Evolutionary conservation across 805 yeast species (phyloP).

Genomic region (Zygoascus tannicola): DNA sequence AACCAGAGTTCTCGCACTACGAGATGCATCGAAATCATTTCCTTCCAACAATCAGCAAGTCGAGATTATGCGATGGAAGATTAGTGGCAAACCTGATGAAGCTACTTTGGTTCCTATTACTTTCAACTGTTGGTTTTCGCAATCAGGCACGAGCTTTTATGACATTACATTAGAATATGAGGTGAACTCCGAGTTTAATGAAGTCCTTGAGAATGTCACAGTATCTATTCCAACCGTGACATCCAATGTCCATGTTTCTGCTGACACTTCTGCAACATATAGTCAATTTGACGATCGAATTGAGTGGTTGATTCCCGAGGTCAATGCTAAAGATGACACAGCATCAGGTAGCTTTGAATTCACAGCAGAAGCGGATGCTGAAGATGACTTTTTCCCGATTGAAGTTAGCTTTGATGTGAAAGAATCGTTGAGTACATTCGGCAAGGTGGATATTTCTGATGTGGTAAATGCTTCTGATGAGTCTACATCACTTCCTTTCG

Average conservation of each 20-base stretch:
- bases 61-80: constrained; percentile 91
- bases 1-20: constrained; percentile 54
- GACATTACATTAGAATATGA: constrained; percentile 88
- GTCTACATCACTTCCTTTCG: constrained; percentile 57
- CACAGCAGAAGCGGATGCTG: constrained; percentile 61
- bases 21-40: constrained; percentile 70
- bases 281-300: constrained; percentile 62
- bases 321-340: constrained; percentile 39
- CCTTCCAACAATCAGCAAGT: constrained; percentile 86
- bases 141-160: constrained; percentile 47
- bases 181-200: constrained; percentile 40
- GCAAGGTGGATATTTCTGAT: constrained; percentile 54
- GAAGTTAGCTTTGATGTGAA: constrained; percentile 52
- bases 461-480: constrained; percentile 44
- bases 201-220: constrained; percentile 42
- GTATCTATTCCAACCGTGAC: constrained; percentile 62
- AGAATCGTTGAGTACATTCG: constrained; percentile 39
- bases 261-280: constrained; percentile 29
- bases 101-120: constrained; percentile 52
- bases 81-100: constrained; percentile 53
- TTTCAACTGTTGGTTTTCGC: constrained; percentile 77
- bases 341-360: constrained; percentile 73
- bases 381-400: constrained; percentile 85
- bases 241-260: constrained; percentile 39
- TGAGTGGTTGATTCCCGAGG: constrained; percentile 49